Base-by-base conservation (phyloP, 2,329 filamentous ascomycete genomes). In the Fusarium chaquense region DNA sequence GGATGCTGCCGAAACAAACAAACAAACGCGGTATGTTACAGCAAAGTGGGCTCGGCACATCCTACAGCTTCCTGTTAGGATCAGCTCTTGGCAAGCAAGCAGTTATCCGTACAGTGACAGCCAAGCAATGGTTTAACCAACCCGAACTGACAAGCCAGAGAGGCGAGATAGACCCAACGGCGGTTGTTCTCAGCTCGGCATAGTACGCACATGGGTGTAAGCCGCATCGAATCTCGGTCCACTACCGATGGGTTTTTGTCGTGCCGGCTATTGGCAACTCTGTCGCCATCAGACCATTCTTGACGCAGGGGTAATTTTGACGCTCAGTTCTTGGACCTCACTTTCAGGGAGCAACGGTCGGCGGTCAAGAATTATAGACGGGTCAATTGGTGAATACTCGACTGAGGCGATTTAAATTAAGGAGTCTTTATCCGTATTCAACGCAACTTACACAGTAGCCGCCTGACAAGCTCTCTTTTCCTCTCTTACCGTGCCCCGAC, bases 201-300 rank as follows among this genome's bases (percentile, higher is more conserved):
- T 22, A 26, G 36, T 61, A 58, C 44, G 54, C 43, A 41, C 32
- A 46, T 46, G 58, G 58, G 35, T 62, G 65, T 38, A 32, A 64
- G 57, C 69, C 69, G 50, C 62, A 66, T 66, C 62, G 47, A 35
- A 55, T 60, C 50, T 62, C 54, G 60, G 50, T 64, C 67, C 67
- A 65, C 67, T 53, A 44, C 41, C 41, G 53, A 60, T 43, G 49
- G 59, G 40, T 50, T 49, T 46, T 44, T 35, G 15, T 53, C 52
- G 52, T 45, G 44, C 62, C 61, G 45, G 45, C 62, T 67, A 70
- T 53, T 62, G 67, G 65, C 65, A 69, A 63, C 55, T 57, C 32
- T 44, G 52, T 63, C 55, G 45, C 67, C 59, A 72, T 72, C 70
- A 72, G 70, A 54, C 70, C 70, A 72, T 72, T 68, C 61, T 47